phyloP scores from a whole-genome alignment of 1,139 yeast genomes.

The Taphrina confusa region DNA sequence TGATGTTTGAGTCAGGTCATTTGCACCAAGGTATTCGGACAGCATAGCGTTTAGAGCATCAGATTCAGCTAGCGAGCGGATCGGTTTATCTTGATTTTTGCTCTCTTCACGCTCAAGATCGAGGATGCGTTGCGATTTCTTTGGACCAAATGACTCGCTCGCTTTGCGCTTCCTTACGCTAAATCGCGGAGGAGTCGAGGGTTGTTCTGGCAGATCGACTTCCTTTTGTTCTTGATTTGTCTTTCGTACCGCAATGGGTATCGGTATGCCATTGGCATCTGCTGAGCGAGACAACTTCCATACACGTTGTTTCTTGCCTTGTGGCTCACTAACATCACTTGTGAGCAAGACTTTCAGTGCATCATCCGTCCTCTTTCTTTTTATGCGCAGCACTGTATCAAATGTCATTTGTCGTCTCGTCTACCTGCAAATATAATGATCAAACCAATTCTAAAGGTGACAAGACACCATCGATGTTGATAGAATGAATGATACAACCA shows the following conservation, averaged over 20 bases:
- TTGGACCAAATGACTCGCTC: background rate
- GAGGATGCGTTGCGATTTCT: constrained; percentile 14
- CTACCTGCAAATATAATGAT: no score
- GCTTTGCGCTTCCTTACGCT: constrained; percentile 25
- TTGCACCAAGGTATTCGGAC: constrained; percentile 6
- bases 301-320: constrained; percentile 20
- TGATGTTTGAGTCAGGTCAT: background rate
- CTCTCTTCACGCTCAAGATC: constrained; percentile 25
- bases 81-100: background rate
- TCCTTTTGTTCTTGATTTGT: background rate
- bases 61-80: constrained; percentile 8
- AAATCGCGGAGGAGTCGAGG: constrained; percentile 19
- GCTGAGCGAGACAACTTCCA: constrained; percentile 32
- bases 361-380: constrained; percentile 29
- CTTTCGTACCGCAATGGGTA: background rate
- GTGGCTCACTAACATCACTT: constrained; percentile 10
- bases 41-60: constrained; percentile 13
- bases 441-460: no score
- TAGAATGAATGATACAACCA: no score
- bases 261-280: constrained; percentile 23
- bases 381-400: constrained; percentile 28
- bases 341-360: constrained; percentile 21
- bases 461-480: no score
- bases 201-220: background rate
- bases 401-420: constrained; percentile 21